phyloP scores from a whole-genome alignment of 192 early-diverging fungal species.

The Pecoramyces ruminantium region DNA sequence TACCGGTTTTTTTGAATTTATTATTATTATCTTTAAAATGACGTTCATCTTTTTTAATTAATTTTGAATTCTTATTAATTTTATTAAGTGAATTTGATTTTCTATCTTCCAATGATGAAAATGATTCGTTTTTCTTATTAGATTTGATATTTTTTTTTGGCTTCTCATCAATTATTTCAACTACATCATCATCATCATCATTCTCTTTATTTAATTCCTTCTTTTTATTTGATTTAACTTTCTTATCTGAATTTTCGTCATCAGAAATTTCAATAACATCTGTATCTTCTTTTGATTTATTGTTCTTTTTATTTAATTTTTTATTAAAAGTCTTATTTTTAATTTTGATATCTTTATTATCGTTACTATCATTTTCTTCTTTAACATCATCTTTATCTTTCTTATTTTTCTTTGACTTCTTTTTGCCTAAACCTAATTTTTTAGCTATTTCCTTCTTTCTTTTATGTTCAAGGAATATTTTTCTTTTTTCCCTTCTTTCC shows the following conservation, averaged over 20 bases:
- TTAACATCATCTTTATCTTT: constrained; percentile 6
- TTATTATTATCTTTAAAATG: not conserved
- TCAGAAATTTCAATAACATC: no score
- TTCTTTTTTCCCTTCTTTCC: constrained; percentile 42
- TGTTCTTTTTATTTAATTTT: constrained; percentile 5
- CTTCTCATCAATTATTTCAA: not conserved
- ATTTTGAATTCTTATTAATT: not conserved
- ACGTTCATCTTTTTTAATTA: not conserved
- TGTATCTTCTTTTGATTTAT: not conserved
- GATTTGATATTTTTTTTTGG: not conserved
- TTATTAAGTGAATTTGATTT: not conserved
- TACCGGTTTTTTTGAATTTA: not conserved
- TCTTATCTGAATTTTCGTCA: no score
- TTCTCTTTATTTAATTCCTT: not conserved
- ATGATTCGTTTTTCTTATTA: not conserved
- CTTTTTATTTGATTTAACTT: no score
- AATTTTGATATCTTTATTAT: not conserved
- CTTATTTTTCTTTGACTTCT: constrained; percentile 10
- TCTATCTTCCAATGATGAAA: no score
- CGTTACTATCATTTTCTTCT: constrained; percentile 3
- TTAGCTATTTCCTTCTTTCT: constrained; percentile 20
- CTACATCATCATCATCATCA: not conserved
- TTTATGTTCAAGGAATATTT: constrained; percentile 19
- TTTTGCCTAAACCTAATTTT: constrained; percentile 14
- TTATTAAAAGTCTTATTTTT: constrained; percentile 5